phyloP scores from a whole-genome alignment of 352 stramenopile species.

The Elongisporangium anandrum region DNA sequence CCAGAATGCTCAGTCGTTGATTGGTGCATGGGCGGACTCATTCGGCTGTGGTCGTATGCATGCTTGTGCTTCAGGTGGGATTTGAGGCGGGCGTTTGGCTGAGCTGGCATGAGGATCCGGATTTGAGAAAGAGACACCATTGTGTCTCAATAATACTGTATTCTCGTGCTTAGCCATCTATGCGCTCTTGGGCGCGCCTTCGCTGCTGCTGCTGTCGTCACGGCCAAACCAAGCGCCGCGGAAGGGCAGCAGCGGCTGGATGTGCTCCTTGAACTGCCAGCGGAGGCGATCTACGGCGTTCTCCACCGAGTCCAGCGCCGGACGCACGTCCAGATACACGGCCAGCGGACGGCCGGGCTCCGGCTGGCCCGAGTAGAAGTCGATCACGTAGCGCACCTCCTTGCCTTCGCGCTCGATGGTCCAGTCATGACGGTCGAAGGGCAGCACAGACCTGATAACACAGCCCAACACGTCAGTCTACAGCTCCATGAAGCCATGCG shows the following conservation, averaged over 20 bases:
- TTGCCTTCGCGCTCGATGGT: constrained; percentile 90
- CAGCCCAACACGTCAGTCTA: constrained; percentile 6
- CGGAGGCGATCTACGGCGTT: constrained; percentile 68
- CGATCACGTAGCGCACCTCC: constrained; percentile 97
- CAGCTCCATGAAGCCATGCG: neutral
- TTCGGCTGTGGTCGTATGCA: too few relatives aligned
- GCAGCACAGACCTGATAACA: constrained; percentile 72
- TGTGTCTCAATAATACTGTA: neutral
- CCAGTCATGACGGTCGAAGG: constrained; percentile 99
- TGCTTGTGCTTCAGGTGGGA: too few relatives aligned
- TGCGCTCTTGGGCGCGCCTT: neutral
- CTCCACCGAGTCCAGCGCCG: constrained; percentile 91
- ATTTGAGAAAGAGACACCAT: neutral
- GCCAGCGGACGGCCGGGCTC: constrained; percentile 74
- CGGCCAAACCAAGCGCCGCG: constrained; percentile 40
- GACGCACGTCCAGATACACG: constrained; percentile 96
- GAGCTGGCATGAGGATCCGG: too few relatives aligned
- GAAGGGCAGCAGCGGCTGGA: constrained; percentile 70
- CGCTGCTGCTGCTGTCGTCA: constrained; percentile 4
- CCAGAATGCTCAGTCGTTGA: too few relatives aligned
- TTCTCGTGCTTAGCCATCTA: constrained; percentile 3
- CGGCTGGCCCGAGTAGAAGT: constrained; percentile 97
- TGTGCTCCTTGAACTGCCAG: constrained; percentile 79
- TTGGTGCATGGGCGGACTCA: too few relatives aligned
- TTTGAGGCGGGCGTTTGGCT: too few relatives aligned